Base-by-base conservation (phyloP, 163 green algal species). In the Chlamydomonas reinhardtii region DNA sequence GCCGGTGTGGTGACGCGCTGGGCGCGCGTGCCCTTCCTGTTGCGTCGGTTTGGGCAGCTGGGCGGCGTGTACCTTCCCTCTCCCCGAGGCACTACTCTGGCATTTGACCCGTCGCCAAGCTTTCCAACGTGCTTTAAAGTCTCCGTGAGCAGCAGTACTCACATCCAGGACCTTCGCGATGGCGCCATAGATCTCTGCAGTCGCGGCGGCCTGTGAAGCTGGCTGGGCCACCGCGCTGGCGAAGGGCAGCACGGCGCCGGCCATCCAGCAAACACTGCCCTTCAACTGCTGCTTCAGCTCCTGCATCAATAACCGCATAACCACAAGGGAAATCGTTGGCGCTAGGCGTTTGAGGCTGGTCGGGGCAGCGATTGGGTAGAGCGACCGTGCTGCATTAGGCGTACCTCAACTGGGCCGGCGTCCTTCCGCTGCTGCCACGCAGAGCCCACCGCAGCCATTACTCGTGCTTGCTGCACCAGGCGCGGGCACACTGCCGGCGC, bases 81-180 rank as follows among this genome's bases (percentile, higher is more conserved):
- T n/a, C n/a, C n/a, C n/a, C n/a, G n/a, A n/a, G n/a, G n/a, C n/a
- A n/a, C n/a, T n/a, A n/a, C n/a, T n/a, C n/a, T n/a, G n/a, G n/a
- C n/a, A n/a, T n/a, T n/a, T n/a, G n/a, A n/a, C n/a, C n/a, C n/a
- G n/a, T n/a, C n/a, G n/a, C n/a, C n/a, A n/a, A n/a, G n/a, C n/a
- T n/a, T n/a, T n/a, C n/a, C n/a, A n/a, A n/a, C n/a, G n/a, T n/a
- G n/a, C n/a, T n/a, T n/a, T n/a, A n/a, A n/a, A n/a, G n/a, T n/a
- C n/a, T n/a, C n/a, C n/a, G n/a, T 48, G 5, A 14, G 39, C 39
- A 48, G 5, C 39, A 48, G 48, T 65, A 69, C 90, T 92, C 82
- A 93, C 90, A 64, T 93, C 90, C 6, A 93, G 71, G 70, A 80
- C 90, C 76, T 93, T 93, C 11, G 90, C 89, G 6, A 93, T 74